Evolutionary conservation across 805 yeast species (phyloP).

Genomic region (Monosporozyma yasuniensis): DNA sequence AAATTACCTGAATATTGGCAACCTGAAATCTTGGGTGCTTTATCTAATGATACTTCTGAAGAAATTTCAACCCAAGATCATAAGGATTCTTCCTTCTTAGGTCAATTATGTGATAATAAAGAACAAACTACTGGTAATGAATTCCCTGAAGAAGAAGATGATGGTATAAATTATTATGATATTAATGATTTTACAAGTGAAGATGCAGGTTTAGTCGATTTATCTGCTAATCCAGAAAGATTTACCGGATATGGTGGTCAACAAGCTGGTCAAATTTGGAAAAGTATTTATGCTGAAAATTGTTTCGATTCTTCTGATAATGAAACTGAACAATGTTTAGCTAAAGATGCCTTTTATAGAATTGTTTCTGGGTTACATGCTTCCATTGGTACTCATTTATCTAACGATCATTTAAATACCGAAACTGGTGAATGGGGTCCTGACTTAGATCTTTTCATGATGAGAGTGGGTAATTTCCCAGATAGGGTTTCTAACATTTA

Average conservation of each 20-base stretch:
- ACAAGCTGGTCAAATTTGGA: conserved; percentile 89
- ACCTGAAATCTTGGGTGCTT: conserved; percentile 51
- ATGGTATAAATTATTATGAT: conserved; percentile 60
- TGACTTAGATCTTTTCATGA: conserved; percentile 70
- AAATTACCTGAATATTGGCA: conserved; percentile 65
- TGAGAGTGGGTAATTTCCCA: conserved; percentile 80
- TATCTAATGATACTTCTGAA: conserved; percentile 24
- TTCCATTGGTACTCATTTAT: conserved; percentile 84
- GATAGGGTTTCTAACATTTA: conserved; percentile 86
- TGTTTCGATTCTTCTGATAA: conserved; percentile 51
- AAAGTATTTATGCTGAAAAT: conserved; percentile 83
- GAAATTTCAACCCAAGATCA: conserved; percentile 24
- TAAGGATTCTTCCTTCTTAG: conserved; percentile 30
- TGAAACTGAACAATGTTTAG: conserved; percentile 56
- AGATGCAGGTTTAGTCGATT: conserved; percentile 74
- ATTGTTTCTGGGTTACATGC: conserved; percentile 91
- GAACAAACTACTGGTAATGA: conserved; percentile 5
- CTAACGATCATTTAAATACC: conserved; percentile 69
- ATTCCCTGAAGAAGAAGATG: conserved; percentile 9
- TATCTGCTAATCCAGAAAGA: conserved; percentile 85
- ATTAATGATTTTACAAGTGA: conserved; percentile 50
- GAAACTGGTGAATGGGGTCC: conserved; percentile 78
- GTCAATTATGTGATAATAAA: conserved; percentile 30
- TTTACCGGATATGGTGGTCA: conserved; percentile 94
- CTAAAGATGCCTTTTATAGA: conserved; percentile 81